phyloP scores from a whole-genome alignment of 768 basidiomycete species.

The Tylopilus plumbeoviolaceoides region DNA sequence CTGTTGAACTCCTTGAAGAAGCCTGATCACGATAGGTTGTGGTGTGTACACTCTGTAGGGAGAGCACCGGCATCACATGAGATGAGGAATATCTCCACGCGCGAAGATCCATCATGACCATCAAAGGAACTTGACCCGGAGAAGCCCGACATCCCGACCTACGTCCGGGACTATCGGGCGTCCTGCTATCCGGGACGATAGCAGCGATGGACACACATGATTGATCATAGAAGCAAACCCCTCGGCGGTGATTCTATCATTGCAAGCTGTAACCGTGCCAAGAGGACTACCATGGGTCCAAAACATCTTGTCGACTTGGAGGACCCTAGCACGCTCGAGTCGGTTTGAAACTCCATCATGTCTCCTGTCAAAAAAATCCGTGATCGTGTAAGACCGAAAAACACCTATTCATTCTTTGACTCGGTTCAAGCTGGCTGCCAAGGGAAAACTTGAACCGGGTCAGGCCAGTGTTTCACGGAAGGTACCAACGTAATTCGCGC shows the following conservation, averaged over 20 bases:
- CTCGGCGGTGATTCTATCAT: slow-evolving; percentile 7
- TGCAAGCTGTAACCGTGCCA: neutral
- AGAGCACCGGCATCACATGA: neutral
- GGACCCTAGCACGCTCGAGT: too few relatives aligned
- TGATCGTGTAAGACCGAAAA: neutral
- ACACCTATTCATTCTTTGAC: neutral
- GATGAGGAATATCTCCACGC: too few relatives aligned
- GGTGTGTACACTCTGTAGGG: too few relatives aligned
- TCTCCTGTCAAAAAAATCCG: neutral
- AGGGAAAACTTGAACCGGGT: neutral
- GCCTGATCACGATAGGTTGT: neutral
- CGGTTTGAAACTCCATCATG: too few relatives aligned
- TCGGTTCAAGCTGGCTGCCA: too few relatives aligned
- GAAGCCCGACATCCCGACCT: too few relatives aligned
- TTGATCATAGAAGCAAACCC: neutral
- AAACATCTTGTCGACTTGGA: neutral
- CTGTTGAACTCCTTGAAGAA: neutral
- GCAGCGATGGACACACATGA: neutral
- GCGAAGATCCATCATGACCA: neutral
- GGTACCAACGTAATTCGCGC: neutral
- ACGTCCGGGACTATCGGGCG: neutral
- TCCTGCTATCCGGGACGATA: neutral
- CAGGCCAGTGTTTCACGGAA: neutral
- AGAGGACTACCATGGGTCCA: neutral
- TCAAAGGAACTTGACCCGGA: neutral